These are phyloP conservation scores for Lepiota venenata DNA, from an alignment of 768 basidiomycete genomes.

Conservation along the genomic window DNA sequence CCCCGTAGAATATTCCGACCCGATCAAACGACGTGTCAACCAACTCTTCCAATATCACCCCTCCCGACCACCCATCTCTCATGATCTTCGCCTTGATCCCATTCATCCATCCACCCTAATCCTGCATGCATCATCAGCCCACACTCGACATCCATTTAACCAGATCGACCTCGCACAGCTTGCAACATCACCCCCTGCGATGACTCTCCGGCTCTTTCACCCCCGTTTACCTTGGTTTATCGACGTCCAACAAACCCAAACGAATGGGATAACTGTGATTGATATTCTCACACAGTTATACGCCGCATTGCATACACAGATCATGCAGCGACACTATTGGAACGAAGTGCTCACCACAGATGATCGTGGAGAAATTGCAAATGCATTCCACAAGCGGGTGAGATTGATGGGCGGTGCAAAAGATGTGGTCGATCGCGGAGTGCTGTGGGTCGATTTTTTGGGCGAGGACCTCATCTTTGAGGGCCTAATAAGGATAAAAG, in stretches of 20 bases:
- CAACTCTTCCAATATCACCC: conserved; percentile 26
- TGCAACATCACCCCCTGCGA: conserved; percentile 10
- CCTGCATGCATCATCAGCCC: conserved; percentile 40
- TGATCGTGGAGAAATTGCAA: conserved; percentile 13
- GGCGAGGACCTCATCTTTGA: conserved; percentile 47
- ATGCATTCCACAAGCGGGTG: conserved; percentile 27
- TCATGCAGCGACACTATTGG: conserved; percentile 13
- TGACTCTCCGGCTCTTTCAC: conserved; percentile 12
- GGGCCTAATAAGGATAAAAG: conserved; percentile 49
- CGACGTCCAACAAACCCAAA: conserved; percentile 6
- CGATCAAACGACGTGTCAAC: conserved; percentile 25
- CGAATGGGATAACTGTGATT: conserved; percentile 11
- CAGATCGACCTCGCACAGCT: conserved; percentile 13
- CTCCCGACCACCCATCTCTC: conserved; percentile 34
- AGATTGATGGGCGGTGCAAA: conserved; percentile 22
- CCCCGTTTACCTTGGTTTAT: conserved; percentile 16
- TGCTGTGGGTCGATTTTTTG: conserved; percentile 60
- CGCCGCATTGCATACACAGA: conserved; percentile 6
- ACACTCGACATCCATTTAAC: conserved; percentile 27
- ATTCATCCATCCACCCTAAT: conserved; percentile 14
- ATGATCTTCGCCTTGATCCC: conserved; percentile 48
- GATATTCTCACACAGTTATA: conserved; percentile 12
- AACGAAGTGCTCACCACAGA: conserved; percentile 12
- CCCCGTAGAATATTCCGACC: conserved; percentile 25
- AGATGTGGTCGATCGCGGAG: conserved; percentile 33